Evolutionary conservation across 192 early-diverging fungal genomes (phyloP).

Genomic region (Entomortierella chlamydospora): DNA sequence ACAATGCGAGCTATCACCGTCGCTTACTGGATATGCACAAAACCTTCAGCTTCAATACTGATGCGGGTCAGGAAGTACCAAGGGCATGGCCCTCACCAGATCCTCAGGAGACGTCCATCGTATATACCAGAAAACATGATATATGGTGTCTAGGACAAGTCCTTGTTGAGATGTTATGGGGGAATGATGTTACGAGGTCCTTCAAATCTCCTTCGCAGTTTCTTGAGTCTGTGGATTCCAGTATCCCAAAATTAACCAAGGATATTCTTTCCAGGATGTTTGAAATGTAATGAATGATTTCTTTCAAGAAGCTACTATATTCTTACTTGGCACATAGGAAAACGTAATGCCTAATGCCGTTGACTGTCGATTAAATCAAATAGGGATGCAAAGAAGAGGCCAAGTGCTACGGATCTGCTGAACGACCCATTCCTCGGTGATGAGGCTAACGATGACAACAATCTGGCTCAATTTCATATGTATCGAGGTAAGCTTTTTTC

Average conservation of each 20-base stretch:
- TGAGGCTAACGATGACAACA: constrained; percentile 38
- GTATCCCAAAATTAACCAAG: constrained; percentile 63
- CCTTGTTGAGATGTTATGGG: constrained; percentile 78
- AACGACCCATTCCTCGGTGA: constrained; percentile 76
- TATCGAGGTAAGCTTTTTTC: constrained; percentile 40
- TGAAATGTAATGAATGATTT: constrained; percentile 30
- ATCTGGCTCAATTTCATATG: constrained; percentile 55
- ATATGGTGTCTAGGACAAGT: constrained; percentile 78
- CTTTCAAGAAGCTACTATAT: too few species aligned
- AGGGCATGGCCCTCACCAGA: constrained; percentile 68
- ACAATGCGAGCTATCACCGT: constrained; percentile 73
- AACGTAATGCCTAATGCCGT: too few species aligned
- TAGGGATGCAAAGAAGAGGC: constrained; percentile 76
- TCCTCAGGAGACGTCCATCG: constrained; percentile 67
- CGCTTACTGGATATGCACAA: constrained; percentile 62
- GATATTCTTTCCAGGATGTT: constrained; percentile 70
- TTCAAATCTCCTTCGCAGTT: constrained; percentile 66
- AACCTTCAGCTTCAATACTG: constrained; percentile 26
- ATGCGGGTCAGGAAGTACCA: constrained; percentile 19
- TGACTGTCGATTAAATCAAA: too few species aligned
- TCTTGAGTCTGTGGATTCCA: constrained; percentile 56
- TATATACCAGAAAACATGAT: constrained; percentile 79
- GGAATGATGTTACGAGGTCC: constrained; percentile 63
- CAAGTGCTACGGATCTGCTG: constrained; percentile 80
- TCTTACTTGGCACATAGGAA: too few species aligned